phyloP scores from a whole-genome alignment of 192 early-diverging fungal species.

The Coemansia umbellata region DNA sequence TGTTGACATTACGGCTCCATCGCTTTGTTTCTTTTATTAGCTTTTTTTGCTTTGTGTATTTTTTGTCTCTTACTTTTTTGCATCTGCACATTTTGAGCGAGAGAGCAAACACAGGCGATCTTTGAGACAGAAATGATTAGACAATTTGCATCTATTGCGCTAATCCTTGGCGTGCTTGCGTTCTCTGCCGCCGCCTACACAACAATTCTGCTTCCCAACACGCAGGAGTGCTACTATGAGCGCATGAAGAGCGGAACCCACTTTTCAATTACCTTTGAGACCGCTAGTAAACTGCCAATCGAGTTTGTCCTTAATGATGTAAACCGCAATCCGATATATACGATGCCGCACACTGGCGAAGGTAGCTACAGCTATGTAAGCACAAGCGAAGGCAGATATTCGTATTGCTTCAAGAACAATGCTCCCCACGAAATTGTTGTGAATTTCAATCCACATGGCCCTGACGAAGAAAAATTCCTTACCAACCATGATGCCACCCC shows the following conservation, averaged over 20 bases:
- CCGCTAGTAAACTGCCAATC: slow-evolving; percentile 43
- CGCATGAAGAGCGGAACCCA: slow-evolving; percentile 42
- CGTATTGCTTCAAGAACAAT: slow-evolving; percentile 47
- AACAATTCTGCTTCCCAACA: slow-evolving; percentile 39
- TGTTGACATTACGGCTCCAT: no score
- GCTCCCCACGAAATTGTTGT: slow-evolving; percentile 47
- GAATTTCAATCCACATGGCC: slow-evolving; percentile 48
- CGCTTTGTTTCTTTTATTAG: neutral
- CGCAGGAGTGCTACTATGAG: slow-evolving; percentile 50
- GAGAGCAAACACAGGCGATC: neutral
- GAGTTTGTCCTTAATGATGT: slow-evolving; percentile 37
- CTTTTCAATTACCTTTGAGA: slow-evolving; percentile 49
- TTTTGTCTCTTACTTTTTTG: neutral
- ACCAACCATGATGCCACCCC: slow-evolving; percentile 31
- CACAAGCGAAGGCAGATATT: slow-evolving; percentile 35
- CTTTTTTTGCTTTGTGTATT: neutral
- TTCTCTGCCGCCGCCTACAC: slow-evolving; percentile 41
- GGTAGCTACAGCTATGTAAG: slow-evolving; percentile 39
- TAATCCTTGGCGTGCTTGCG: slow-evolving; percentile 23
- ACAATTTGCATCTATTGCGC: slow-evolving; percentile 14
- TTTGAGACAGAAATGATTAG: slow-evolving; percentile 24
- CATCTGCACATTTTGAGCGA: slow-evolving; percentile 1
- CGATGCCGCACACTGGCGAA: slow-evolving; percentile 43
- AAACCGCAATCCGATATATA: slow-evolving; percentile 24
- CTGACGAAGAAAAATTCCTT: slow-evolving; percentile 37